Conservation (phyloP, 176 grass and related monocot genomes). For the Zizania latifolia region DNA sequence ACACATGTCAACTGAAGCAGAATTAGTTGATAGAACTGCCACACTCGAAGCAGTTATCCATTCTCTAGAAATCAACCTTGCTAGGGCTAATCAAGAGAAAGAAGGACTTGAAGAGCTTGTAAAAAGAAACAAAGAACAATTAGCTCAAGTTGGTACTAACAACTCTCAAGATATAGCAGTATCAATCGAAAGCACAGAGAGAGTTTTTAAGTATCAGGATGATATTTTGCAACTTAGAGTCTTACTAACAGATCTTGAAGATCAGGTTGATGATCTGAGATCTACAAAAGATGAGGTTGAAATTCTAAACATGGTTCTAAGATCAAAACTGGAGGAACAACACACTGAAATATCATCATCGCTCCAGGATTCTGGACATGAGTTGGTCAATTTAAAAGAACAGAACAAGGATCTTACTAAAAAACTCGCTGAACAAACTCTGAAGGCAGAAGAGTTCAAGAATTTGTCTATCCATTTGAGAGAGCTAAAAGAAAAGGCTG, state of each 20-base stretch:
- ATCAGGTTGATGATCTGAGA: conserved; percentile 55
- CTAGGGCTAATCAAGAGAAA: conserved; percentile 42
- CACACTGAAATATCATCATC: conserved; percentile 41
- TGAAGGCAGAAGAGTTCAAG: conserved; percentile 91
- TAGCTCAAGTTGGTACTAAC: conserved; percentile 24
- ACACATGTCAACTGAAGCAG: conserved; percentile 37
- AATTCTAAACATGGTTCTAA: conserved; percentile 71
- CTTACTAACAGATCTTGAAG: conserved; percentile 40
- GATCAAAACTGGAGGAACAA: conserved; percentile 83
- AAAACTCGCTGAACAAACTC: conserved; percentile 77
- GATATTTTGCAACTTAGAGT: conserved; percentile 62
- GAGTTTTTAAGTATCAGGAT: conserved; percentile 44
- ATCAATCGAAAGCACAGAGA: conserved; percentile 17
- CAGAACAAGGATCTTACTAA: conserved; percentile 64
- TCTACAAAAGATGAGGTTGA: conserved; percentile 52
- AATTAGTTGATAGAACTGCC: conserved; percentile 47
- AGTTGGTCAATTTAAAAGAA: conserved; percentile 60
- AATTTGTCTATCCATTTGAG: conserved; percentile 81
- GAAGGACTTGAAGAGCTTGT: conserved; percentile 37
- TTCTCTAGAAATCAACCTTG: conserved; percentile 39
- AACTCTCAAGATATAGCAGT: conserved; percentile 38
- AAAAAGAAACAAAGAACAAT: conserved; percentile 23
- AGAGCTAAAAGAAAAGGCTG: conserved; percentile 84
- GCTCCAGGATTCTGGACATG: conserved; percentile 44
- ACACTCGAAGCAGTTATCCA: conserved; percentile 37